Evolutionary conservation across 1,284 basidiomycete genomes (phyloP), one percentile per base, ranked within the genome.

Genomic region (Ganoderma multipileum): DNA sequence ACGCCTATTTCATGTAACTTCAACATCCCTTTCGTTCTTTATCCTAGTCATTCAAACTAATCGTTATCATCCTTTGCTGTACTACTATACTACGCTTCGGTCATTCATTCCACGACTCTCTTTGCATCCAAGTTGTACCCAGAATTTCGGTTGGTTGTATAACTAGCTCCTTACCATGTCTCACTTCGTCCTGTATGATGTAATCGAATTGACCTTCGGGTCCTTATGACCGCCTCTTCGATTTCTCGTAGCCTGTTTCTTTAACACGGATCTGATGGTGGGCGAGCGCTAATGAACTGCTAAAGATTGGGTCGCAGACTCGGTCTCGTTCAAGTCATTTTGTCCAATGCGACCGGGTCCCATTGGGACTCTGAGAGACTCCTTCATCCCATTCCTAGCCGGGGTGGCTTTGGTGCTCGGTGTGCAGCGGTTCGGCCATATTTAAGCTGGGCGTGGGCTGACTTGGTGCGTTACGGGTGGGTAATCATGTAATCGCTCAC

Each of bases 1-100:
- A 68, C 63, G 70, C 65, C 65, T 20, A 11, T 36, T 38, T 23
- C 33, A 58, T 8, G 55, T 58, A 20, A 58, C 20, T 38, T 58
- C n/a, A 26, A 20, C 6, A n/a, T 36, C 30, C 52, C 6, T 14
- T 30, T 30, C 28, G 30, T 55, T 20, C 28, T 33, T 7, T 58
- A 58, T 20, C 3, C 33, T 58, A 58, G 23, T 23, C 12, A 6
- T 12, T 58, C 55, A 20, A 58, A 11, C 11, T 36, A 36, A 58
- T 58, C n/a, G 8, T 23, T 11, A 38, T 38, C n/a, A 38, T 38
- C 23, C n/a, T 47, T 58, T 38, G 36, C 38, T 58, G 55, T 58
- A 38, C 36, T 23, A 38, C 36, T 11, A n/a, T n/a, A 36, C 33
- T 4, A 36, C 36, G 20, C 55, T 23, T 38, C n/a, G 20, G 20